phyloP scores from a whole-genome alignment of 1,284 basidiomycete species.

The Malassezia dermatis region DNA sequence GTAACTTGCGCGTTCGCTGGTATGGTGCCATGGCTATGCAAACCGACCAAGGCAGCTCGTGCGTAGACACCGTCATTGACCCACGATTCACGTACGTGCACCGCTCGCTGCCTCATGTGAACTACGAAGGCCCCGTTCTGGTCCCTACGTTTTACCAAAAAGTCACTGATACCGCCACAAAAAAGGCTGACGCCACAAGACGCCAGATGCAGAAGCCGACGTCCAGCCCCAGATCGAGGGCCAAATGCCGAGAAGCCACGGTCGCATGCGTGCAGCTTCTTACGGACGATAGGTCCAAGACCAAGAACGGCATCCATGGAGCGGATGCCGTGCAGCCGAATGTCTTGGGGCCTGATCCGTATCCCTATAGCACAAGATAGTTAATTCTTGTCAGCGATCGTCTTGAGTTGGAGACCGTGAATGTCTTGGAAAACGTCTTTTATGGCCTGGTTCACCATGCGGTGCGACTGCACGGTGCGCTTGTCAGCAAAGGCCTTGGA shows the following conservation, averaged over 20 bases:
- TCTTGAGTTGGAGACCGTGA: slow-evolving; percentile 66
- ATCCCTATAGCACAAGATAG: neutral
- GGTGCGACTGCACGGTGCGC: slow-evolving; percentile 82
- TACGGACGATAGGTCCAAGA: neutral
- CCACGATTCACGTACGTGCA: neutral
- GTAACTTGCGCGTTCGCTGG: neutral
- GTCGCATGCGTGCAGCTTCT: neutral
- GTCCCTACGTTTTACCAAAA: neutral
- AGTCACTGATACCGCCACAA: neutral
- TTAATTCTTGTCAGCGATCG: slow-evolving; percentile 1
- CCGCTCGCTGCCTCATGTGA: neutral
- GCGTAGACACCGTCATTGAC: neutral
- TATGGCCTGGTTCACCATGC: slow-evolving; percentile 73
- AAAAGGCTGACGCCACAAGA: neutral
- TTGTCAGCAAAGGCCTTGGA: slow-evolving; percentile 76
- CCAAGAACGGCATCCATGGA: neutral
- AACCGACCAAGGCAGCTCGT: neutral
- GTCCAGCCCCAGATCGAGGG: neutral
- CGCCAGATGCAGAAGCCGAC: neutral
- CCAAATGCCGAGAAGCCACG: neutral
- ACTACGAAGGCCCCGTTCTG: neutral
- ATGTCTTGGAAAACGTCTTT: slow-evolving; percentile 84
- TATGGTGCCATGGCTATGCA: neutral
- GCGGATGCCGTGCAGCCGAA: neutral
- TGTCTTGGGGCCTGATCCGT: neutral